These are phyloP conservation scores for Gracilaria domingensis DNA, from an alignment of 23 red algal species.

Conservation along the genomic window DNA sequence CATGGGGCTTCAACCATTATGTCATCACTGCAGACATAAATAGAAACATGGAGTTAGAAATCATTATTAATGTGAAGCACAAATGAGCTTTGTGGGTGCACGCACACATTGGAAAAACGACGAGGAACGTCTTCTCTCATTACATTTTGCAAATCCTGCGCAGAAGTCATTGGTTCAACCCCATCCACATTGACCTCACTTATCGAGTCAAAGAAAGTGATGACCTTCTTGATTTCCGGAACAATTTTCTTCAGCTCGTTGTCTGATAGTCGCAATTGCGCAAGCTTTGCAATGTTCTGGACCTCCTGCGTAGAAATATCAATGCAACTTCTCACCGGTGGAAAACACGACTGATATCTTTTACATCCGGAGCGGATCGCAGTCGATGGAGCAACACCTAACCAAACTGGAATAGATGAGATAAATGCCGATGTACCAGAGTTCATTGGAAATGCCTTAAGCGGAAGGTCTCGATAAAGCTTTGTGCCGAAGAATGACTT, in stretches of 20 bases:
- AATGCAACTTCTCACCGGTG: constrained; percentile 26
- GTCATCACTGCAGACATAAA: constrained; percentile 34
- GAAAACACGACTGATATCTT: neutral
- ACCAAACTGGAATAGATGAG: neutral
- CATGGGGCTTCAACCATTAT: constrained; percentile 58
- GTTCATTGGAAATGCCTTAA: neutral
- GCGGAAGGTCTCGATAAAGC: no score
- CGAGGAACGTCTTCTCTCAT: constrained; percentile 63
- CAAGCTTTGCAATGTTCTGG: constrained; percentile 42
- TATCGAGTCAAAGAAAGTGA: constrained; percentile 57
- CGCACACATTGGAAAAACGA: constrained; percentile 61
- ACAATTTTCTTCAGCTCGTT: constrained; percentile 47
- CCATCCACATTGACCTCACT: constrained; percentile 63
- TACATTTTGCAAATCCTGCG: constrained; percentile 42
- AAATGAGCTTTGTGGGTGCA: neutral
- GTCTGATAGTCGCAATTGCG: constrained; percentile 54
- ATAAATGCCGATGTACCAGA: neutral
- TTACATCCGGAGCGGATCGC: neutral
- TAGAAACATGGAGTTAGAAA: neutral
- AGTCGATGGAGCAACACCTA: neutral
- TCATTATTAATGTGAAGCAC: neutral
- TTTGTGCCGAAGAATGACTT: no score
- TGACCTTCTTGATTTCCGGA: constrained; percentile 57
- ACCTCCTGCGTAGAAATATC: constrained; percentile 40
- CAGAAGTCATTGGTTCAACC: constrained; percentile 63